Evolutionary conservation across 2,329 filamentous ascomycete species (phyloP).

Genomic region (Talaromyces sp.): DNA sequence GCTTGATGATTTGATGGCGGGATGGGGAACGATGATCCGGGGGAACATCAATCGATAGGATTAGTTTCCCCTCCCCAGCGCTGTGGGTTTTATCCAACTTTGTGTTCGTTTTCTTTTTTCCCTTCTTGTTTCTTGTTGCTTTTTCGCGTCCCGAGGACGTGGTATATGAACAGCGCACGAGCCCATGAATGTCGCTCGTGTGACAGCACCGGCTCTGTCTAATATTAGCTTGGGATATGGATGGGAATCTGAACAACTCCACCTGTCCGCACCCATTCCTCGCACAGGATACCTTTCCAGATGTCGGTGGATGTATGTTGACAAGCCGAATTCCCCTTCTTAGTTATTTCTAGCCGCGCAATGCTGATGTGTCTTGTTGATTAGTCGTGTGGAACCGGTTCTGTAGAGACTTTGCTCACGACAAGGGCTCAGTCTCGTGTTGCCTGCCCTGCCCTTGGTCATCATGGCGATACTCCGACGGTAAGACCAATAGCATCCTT

Average conservation of each 20-base stretch:
- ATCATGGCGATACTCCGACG: neutral
- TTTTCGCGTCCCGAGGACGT: neutral
- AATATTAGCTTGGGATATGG: neutral
- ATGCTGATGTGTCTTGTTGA: neutral
- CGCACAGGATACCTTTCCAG: neutral
- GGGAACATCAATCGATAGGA: neutral
- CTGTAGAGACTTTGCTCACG: neutral
- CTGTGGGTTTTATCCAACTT: neutral
- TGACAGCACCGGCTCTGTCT: neutral
- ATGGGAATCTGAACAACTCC: neutral
- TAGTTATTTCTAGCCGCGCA: neutral
- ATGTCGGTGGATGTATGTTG: neutral
- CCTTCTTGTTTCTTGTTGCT: neutral
- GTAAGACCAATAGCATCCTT: neutral
- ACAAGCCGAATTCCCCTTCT: neutral
- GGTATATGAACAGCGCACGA: neutral
- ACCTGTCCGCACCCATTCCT: neutral
- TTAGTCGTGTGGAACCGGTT: neutral
- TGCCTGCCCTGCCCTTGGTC: neutral
- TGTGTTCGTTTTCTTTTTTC: neutral
- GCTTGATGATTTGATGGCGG: neutral
- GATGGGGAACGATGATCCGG: neutral
- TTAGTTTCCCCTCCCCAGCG: neutral
- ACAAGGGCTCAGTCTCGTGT: neutral
- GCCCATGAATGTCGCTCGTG: neutral